Percentiles rank a stretch among this genome's conserved stretches.
Conservation (phyloP, 768 basidiomycete genomes). For the Wakefieldia striispora region DNA sequence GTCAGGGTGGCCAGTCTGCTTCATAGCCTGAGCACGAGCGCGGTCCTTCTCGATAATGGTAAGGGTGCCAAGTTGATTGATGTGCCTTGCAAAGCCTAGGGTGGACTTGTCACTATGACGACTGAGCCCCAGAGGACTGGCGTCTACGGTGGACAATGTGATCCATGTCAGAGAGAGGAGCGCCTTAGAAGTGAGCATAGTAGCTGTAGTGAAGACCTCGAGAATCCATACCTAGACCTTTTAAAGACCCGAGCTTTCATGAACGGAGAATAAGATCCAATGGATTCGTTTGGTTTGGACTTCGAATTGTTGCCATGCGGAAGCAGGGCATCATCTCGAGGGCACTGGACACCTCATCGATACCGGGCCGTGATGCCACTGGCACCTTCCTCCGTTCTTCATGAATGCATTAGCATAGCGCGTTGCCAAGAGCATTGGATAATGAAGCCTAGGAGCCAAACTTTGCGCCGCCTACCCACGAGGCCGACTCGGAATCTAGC, state of each 20-base stretch:
- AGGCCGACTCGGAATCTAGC: no score
- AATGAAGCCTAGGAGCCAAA: no score
- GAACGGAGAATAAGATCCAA: no score
- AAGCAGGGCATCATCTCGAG: no score
- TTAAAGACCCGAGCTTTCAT: background rate
- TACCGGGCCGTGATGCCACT: no score
- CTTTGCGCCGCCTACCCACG: no score
- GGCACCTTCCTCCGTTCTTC: no score
- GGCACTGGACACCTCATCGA: no score
- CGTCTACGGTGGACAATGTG: slow-evolving; percentile 9
- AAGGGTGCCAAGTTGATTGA: slow-evolving; percentile 9
- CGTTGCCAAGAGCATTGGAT: no score
- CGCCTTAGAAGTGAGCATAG: slow-evolving; percentile 13
- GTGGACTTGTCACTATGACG: slow-evolving; percentile 4
- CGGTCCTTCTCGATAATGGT: slow-evolving; percentile 15
- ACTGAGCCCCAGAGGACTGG: slow-evolving; percentile 12
- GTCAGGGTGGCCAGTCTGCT: background rate
- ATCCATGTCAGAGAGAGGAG: slow-evolving; percentile 14
- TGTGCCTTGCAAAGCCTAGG: slow-evolving; percentile 10
- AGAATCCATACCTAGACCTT: background rate
- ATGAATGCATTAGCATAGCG: no score
- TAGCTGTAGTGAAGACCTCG: background rate
- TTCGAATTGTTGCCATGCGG: no score
- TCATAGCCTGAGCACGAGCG: slow-evolving; percentile 11
- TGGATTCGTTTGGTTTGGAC: no score